Percentiles rank a stretch among this genome's conserved stretches.
Conservation (phyloP, 768 basidiomycete species). For the Hygrophoropsis aurantiaca region DNA sequence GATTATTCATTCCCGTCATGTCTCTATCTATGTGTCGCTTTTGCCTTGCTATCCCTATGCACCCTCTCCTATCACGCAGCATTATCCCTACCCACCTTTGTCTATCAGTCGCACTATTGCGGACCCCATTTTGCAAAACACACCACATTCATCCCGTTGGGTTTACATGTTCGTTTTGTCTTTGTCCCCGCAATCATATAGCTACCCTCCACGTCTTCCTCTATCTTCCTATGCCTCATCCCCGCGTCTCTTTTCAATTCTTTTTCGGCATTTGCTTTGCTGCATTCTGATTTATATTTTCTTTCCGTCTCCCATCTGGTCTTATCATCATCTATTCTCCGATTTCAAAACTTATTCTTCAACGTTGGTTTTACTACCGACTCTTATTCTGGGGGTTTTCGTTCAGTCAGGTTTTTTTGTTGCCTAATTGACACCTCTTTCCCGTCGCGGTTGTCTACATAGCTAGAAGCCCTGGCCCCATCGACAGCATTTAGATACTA, state of each 20-base stretch:
- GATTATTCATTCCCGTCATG: slow-evolving; percentile 38
- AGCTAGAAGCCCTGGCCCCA: slow-evolving; percentile 14
- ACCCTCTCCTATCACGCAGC: slow-evolving; percentile 16
- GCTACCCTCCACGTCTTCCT: slow-evolving; percentile 18
- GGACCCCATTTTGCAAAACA: slow-evolving; percentile 20
- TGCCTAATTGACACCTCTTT: background rate
- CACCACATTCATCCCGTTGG: slow-evolving; percentile 32
- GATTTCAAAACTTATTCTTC: slow-evolving; percentile 25
- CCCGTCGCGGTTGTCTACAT: background rate
- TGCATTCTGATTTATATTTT: slow-evolving; percentile 3
- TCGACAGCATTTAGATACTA: slow-evolving; percentile 23
- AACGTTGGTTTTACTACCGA: slow-evolving; percentile 21
- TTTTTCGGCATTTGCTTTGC: slow-evolving; percentile 7
- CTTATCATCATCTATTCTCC: slow-evolving; percentile 22
- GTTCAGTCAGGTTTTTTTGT: too few species aligned
- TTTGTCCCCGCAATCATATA: slow-evolving; percentile 18
- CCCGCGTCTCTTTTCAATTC: slow-evolving; percentile 11
- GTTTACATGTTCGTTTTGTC: slow-evolving; percentile 36
- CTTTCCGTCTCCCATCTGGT: slow-evolving; percentile 23
- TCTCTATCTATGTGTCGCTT: slow-evolving; percentile 35
- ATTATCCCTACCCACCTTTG: slow-evolving; percentile 23
- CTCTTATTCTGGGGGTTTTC: slow-evolving; percentile 21
- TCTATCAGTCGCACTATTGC: slow-evolving; percentile 16
- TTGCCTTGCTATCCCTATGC: slow-evolving; percentile 36
- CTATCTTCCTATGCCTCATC: slow-evolving; percentile 26